phyloP scores from a whole-genome alignment of 2,329 filamentous ascomycete genomes.

The Aulographum hederae region DNA sequence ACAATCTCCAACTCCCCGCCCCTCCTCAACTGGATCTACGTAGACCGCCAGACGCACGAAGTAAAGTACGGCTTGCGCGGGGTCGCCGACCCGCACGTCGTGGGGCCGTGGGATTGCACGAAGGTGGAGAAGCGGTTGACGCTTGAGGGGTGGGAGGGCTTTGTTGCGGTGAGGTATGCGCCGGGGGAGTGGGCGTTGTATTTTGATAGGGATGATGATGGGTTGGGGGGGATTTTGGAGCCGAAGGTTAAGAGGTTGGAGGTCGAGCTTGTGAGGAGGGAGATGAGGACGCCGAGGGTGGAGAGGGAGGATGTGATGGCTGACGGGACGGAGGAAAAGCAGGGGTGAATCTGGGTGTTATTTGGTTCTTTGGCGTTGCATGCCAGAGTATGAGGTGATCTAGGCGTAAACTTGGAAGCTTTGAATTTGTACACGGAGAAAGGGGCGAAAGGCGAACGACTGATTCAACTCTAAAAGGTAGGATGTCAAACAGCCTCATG shows the following conservation, averaged over 20 bases:
- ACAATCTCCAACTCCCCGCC: constrained; percentile 7
- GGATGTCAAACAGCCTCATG: no score
- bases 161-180: constrained; percentile 8
- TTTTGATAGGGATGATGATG: constrained; percentile 8
- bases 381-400: no score
- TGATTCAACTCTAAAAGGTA: no score
- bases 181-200: constrained; percentile 9
- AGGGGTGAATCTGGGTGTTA: no score
- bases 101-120: constrained; percentile 9
- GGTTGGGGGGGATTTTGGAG: constrained; percentile 8
- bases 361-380: no score
- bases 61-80: constrained; percentile 9
- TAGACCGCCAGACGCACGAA: constrained; percentile 7
- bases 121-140: constrained; percentile 8
- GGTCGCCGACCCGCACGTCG: constrained; percentile 5
- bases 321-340: no score
- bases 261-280: constrained; percentile 13
- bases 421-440: no score
- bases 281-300: constrained; percentile 7
- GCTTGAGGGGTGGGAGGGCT: constrained; percentile 9
- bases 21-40: constrained; percentile 8
- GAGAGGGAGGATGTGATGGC: background rate
- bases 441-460: no score
- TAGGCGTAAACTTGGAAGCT: no score
- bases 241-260: constrained; percentile 13